phyloP scores from a whole-genome alignment of 306 rosid species.

The Astragalus membranaceus region DNA sequence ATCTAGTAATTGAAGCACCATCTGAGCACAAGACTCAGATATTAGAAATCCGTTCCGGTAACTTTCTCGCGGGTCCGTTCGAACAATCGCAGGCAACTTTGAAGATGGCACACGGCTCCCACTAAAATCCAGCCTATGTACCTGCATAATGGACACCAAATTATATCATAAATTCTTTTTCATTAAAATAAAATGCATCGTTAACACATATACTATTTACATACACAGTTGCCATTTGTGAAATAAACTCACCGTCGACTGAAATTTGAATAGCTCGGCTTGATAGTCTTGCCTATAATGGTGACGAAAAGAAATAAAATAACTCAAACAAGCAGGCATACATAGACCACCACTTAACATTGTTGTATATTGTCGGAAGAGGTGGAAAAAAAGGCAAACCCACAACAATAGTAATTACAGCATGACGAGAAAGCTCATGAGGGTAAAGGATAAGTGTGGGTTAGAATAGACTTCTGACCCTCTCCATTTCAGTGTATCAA shows the following conservation, averaged over 20 bases:
- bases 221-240: not conserved
- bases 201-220: not conserved
- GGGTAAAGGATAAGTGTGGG: slow-evolving; percentile 88
- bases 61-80: too few species aligned
- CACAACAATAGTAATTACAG: slow-evolving; percentile 82
- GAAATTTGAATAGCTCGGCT: slow-evolving; percentile 97
- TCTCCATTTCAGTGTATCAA: slow-evolving; percentile 80
- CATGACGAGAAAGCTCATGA: slow-evolving; percentile 97
- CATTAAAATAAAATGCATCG: not conserved
- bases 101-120: slow-evolving; percentile 96
- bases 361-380: slow-evolving; percentile 96
- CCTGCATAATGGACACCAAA: slow-evolving; percentile 43
- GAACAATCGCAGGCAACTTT: slow-evolving; percentile 33
- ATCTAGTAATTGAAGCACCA: too few species aligned
- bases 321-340: too few species aligned
- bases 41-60: too few species aligned
- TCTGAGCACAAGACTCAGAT: too few species aligned
- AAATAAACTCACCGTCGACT: slow-evolving; percentile 79
- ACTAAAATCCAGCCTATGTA: slow-evolving; percentile 87
- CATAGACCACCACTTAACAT: too few species aligned
- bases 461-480: slow-evolving; percentile 80
- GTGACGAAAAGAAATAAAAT: too few species aligned
- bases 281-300: slow-evolving; percentile 90
- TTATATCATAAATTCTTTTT: slow-evolving; percentile 7
- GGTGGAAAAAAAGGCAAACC: slow-evolving; percentile 91